Percentiles rank a stretch among this genome's conserved stretches.
Evolutionary conservation across 2,329 filamentous ascomycete species (phyloP).

Genomic region (Ascochyta rabiei): DNA sequence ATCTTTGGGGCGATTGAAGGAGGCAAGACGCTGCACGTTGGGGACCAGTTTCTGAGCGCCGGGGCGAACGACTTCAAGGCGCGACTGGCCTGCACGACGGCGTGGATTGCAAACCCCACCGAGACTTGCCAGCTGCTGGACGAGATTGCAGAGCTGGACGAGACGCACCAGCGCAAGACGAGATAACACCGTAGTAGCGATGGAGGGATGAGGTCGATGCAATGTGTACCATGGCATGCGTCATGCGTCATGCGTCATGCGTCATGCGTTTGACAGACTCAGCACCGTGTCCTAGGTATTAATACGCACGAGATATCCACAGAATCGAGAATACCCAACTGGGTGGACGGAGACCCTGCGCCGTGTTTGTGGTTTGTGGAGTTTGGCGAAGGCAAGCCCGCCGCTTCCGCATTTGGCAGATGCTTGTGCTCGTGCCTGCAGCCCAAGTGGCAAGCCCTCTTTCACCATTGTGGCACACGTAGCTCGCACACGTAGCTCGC

Average conservation of each 20-base stretch:
- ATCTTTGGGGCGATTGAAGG: slow-evolving; percentile 81
- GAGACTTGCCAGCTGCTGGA: slow-evolving; percentile 92
- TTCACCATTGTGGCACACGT: slow-evolving; percentile 12
- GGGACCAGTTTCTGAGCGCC: slow-evolving; percentile 93
- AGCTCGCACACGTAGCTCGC: too few species aligned
- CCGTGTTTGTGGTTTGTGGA: slow-evolving; percentile 13
- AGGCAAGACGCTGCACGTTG: slow-evolving; percentile 87
- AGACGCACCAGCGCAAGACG: slow-evolving; percentile 48
- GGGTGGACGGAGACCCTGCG: slow-evolving; percentile 9
- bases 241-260: too few species aligned
- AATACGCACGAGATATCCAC: slow-evolving; percentile 12
- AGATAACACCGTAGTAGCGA: slow-evolving; percentile 18
- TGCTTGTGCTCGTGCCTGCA: slow-evolving; percentile 8
- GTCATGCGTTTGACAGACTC: slow-evolving; percentile 12
- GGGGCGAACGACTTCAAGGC: slow-evolving; percentile 95
- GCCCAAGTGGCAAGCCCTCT: neutral
- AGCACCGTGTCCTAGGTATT: slow-evolving; percentile 11
- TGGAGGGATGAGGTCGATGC: neutral
- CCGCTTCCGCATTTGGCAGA: slow-evolving; percentile 20
- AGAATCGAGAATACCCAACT: neutral
- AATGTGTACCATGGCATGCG: neutral
- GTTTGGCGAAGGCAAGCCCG: slow-evolving; percentile 17
- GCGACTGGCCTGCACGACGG: slow-evolving; percentile 86
- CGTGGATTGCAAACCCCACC: slow-evolving; percentile 91
- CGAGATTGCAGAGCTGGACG: slow-evolving; percentile 66